These are phyloP conservation scores for Penicillium lividum DNA, from an alignment of 495 filamentous ascomycete genomes.

Conservation along the genomic window DNA sequence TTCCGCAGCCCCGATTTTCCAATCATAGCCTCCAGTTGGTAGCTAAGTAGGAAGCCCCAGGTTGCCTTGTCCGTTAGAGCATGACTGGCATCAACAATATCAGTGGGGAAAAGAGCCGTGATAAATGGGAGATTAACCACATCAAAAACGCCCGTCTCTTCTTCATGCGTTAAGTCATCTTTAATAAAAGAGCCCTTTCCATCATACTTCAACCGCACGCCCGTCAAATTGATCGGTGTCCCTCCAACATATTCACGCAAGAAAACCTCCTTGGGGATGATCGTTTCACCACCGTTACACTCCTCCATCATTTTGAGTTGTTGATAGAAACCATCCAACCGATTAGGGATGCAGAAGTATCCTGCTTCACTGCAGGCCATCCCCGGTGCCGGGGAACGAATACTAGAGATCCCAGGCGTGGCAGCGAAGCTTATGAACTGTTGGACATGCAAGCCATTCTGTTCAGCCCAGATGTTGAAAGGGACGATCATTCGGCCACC, in stretches of 20 bases:
- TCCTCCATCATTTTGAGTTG: conserved; percentile 13
- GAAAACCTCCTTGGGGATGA: conserved; percentile 21
- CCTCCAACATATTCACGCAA: conserved; percentile 26
- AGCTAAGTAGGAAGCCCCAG: conserved; percentile 25
- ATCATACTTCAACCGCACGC: conserved; percentile 20
- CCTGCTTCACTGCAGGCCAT: conserved; percentile 11
- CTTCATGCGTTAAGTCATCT: conserved; percentile 18
- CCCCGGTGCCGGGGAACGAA: conserved; percentile 7
- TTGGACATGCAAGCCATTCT: conserved; percentile 19
- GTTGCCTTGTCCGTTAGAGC: conserved; percentile 17
- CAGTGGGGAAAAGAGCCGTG: conserved; percentile 17
- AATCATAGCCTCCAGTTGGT: conserved; percentile 18
- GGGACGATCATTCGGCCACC: conserved; percentile 25
- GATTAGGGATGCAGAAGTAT: conserved; percentile 11
- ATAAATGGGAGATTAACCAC: conserved; percentile 20
- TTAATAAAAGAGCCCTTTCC: conserved; percentile 7
- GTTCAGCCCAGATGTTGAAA: conserved; percentile 19
- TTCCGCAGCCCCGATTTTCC: conserved; percentile 9
- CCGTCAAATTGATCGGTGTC: conserved; percentile 23
- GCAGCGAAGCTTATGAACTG: conserved; percentile 26
- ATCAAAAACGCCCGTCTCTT: conserved; percentile 24
- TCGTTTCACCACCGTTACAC: conserved; percentile 8
- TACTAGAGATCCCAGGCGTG: conserved; percentile 22
- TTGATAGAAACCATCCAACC: conserved; percentile 15
- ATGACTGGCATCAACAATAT: conserved; percentile 18